phyloP scores from a whole-genome alignment of 1,284 basidiomycete genomes.

The Trichosporon asahii region DNA sequence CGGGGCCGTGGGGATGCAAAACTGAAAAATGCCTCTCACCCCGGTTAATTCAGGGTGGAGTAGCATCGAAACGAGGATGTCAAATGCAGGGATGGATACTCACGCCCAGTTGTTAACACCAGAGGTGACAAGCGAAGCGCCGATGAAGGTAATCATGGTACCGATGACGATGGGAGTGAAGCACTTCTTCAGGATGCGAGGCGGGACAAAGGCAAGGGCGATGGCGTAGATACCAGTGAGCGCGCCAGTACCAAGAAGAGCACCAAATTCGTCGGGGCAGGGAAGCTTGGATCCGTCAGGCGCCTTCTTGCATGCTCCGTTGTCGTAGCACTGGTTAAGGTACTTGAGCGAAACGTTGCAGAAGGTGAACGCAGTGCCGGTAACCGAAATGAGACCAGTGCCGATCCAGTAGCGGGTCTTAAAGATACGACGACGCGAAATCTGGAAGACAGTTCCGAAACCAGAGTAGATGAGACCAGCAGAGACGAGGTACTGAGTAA shows the following conservation, averaged over 20 bases:
- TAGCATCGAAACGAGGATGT: not conserved
- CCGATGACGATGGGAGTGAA: conserved; percentile 40
- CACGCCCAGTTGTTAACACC: conserved; percentile 40
- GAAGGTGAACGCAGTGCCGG: conserved; percentile 37
- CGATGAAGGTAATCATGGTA: conserved; percentile 39
- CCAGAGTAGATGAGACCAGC: conserved; percentile 38
- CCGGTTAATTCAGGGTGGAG: not conserved
- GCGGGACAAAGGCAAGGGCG: conserved; percentile 35
- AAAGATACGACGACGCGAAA: conserved; percentile 26
- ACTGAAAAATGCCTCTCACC: not conserved
- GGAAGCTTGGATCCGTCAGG: conserved; percentile 34
- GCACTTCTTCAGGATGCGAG: conserved; percentile 31
- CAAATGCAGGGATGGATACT: conserved; percentile 1
- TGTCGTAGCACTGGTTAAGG: conserved; percentile 31
- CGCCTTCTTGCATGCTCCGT: conserved; percentile 31
- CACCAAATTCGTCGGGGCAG: conserved; percentile 36
- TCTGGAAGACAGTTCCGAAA: conserved; percentile 35
- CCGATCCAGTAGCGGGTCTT: conserved; percentile 35
- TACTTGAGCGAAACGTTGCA: conserved; percentile 35
- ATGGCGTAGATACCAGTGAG: conserved; percentile 36
- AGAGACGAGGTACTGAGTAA: conserved; percentile 37
- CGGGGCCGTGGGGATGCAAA: not conserved
- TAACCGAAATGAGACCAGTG: conserved; percentile 37
- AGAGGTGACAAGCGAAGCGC: conserved; percentile 31
- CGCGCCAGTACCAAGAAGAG: conserved; percentile 34